phyloP scores from a whole-genome alignment of 1,284 basidiomycete species.

The Ceratobasidium theobromae region DNA sequence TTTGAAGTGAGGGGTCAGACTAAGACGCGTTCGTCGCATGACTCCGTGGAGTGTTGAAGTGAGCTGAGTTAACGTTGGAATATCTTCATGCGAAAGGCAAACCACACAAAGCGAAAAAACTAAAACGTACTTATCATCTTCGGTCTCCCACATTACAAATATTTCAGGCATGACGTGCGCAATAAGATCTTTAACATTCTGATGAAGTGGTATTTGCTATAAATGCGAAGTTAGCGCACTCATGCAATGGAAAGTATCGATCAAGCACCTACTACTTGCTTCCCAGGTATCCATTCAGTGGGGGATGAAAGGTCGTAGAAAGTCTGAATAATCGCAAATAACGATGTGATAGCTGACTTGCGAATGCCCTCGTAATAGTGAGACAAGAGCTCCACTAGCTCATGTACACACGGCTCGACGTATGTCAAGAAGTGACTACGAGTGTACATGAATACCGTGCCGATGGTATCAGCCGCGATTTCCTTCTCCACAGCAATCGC shows the following conservation, averaged over 20 bases:
- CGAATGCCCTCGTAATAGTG: conserved; percentile 99
- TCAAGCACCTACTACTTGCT: conserved; percentile 52
- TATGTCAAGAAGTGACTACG: conserved; percentile 87
- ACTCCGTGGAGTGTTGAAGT: conserved; percentile 68
- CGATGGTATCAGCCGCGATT: conserved; percentile 96
- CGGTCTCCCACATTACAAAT: conserved; percentile 87
- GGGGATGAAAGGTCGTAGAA: conserved; percentile 89
- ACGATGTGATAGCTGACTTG: conserved; percentile 87
- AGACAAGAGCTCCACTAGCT: conserved; percentile 78
- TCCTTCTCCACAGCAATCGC: conserved; percentile 99
- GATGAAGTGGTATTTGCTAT: conserved; percentile 61
- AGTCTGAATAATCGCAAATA: conserved; percentile 88
- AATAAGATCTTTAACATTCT: conserved; percentile 81
- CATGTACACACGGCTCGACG: conserved; percentile 75
- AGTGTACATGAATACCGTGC: conserved; percentile 85
- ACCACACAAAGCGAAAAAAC: conserved; percentile 25
- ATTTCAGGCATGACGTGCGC: conserved; percentile 74
- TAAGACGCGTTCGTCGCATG: conserved; percentile 57
- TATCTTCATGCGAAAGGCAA: conserved; percentile 55
- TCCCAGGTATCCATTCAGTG: conserved; percentile 80
- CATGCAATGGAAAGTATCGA: neutral
- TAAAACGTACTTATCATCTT: conserved; percentile 93
- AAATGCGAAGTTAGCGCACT: conserved; percentile 31
- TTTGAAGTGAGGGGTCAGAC: conserved; percentile 43
- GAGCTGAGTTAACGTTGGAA: conserved; percentile 73